A percentile compares a stretch with the other conserved stretches of the same genome.
Evolutionary conservation across 192 early-diverging fungal species (phyloP).

Genomic region (Backusella circina): DNA sequence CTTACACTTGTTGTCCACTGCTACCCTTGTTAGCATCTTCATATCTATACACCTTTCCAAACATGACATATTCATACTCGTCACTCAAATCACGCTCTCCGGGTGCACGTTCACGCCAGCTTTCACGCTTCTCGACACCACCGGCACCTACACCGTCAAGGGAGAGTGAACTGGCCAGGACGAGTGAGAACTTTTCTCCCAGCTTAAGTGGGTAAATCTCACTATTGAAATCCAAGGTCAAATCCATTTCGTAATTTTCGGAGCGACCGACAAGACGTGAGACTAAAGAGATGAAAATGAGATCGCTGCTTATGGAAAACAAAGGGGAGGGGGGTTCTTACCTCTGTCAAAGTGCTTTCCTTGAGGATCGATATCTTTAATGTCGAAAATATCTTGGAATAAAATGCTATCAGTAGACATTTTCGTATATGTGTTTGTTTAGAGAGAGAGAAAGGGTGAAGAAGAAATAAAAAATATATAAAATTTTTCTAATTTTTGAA

Average conservation of each 20-base stretch:
- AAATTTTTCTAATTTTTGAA: background rate
- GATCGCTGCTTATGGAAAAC: background rate
- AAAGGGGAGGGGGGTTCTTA: slow-evolving; percentile 25
- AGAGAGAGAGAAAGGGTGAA: background rate
- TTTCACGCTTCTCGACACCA: slow-evolving; percentile 50
- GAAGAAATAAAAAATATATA: background rate
- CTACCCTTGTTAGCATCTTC: slow-evolving; percentile 75
- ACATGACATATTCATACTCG: slow-evolving; percentile 99
- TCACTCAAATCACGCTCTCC: slow-evolving; percentile 80
- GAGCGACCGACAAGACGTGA: slow-evolving; percentile 80
- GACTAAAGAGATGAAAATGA: slow-evolving; percentile 45
- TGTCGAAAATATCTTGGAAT: slow-evolving; percentile 86
- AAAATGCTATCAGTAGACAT: slow-evolving; percentile 69
- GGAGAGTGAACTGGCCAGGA: slow-evolving; percentile 76
- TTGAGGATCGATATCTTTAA: slow-evolving; percentile 83
- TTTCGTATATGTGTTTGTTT: background rate
- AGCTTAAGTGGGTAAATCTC: slow-evolving; percentile 89
- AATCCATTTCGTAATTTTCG: slow-evolving; percentile 85
- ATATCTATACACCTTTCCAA: slow-evolving; percentile 94
- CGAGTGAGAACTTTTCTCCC: slow-evolving; percentile 82
- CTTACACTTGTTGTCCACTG: slow-evolving; percentile 63
- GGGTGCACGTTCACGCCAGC: slow-evolving; percentile 65
- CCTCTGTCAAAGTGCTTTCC: slow-evolving; percentile 95
- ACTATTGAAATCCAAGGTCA: slow-evolving; percentile 92
- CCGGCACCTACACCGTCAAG: slow-evolving; percentile 50